A percentile compares a stretch with the other conserved stretches of the same genome.
Conservation (phyloP, 371 early-diverging fungal species). For the Coemansia sp. region DNA sequence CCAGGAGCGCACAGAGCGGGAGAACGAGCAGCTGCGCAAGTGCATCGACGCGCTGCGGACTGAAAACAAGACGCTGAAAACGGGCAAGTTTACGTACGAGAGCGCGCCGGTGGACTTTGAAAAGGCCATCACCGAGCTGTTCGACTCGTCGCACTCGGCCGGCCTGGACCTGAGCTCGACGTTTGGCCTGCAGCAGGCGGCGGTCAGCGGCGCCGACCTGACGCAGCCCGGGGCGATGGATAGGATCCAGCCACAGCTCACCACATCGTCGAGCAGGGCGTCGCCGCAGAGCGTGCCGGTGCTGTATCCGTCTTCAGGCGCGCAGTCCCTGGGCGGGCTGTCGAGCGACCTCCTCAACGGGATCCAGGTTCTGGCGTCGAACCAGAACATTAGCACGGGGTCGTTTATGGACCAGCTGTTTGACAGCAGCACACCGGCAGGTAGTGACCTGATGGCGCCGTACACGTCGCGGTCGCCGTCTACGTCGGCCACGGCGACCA, state of each 20-base stretch:
- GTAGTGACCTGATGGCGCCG: not conserved
- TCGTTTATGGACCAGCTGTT: conserved; percentile 32
- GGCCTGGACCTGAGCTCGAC: conserved; percentile 22
- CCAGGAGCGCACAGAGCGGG: conserved; percentile 53
- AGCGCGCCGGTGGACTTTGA: conserved; percentile 37
- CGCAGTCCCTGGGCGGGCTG: conserved; percentile 6
- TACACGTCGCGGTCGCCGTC: conserved; percentile 18
- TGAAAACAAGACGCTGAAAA: conserved; percentile 56
- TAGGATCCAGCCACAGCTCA: conserved; percentile 8
- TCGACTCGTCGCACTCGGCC: conserved; percentile 18
- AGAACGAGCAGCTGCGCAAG: conserved; percentile 53
- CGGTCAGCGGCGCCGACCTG: conserved; percentile 26
- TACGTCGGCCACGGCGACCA: not conserved
- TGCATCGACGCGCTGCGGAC: conserved; percentile 56
- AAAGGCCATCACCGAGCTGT: conserved; percentile 32
- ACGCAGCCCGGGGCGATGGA: conserved; percentile 36
- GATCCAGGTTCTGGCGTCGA: conserved; percentile 43
- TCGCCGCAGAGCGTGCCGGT: conserved; percentile 43
- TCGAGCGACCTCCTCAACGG: conserved; percentile 30
- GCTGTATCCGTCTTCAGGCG: conserved; percentile 13
- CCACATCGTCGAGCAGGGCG: conserved; percentile 1
- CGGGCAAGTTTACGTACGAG: conserved; percentile 40
- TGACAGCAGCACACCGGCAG: conserved; percentile 12
- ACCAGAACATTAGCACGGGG: conserved; percentile 46
- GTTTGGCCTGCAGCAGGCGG: conserved; percentile 37